Conservation (phyloP, 345 rosid species). For the Anacardium occidentale region DNA sequence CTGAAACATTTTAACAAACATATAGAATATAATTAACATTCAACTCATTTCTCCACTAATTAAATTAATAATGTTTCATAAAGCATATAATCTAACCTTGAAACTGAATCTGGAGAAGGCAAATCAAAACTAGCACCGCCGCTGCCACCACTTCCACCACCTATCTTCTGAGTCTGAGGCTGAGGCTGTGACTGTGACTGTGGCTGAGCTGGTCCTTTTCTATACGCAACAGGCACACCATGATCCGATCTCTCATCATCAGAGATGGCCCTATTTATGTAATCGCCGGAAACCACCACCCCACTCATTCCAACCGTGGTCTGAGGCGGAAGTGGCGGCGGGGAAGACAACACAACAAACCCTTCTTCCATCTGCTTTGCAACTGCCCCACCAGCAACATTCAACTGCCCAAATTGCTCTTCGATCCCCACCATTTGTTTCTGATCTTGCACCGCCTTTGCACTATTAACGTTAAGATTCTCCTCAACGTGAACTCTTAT, state of each 20-base stretch:
- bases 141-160: slow-evolving; percentile 40
- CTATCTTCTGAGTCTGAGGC: slow-evolving; percentile 54
- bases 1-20: slow-evolving; percentile 50
- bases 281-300: slow-evolving; percentile 47
- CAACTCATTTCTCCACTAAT: slow-evolving; percentile 15
- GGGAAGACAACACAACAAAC: slow-evolving; percentile 48
- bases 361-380: slow-evolving; percentile 63
- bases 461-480: slow-evolving; percentile 28
- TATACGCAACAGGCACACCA: slow-evolving; percentile 54
- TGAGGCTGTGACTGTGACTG: slow-evolving; percentile 45
- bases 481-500: slow-evolving; percentile 80
- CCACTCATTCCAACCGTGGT: slow-evolving; percentile 43
- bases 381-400: slow-evolving; percentile 23
- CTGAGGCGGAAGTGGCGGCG: slow-evolving; percentile 51
- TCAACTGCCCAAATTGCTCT: slow-evolving; percentile 76
- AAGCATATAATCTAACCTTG: slow-evolving; percentile 50
- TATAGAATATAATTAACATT: slow-evolving; percentile 26
- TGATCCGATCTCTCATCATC: slow-evolving; percentile 98
- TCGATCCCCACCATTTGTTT: slow-evolving; percentile 59
- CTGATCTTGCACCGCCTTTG: slow-evolving; percentile 40
- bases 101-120: slow-evolving; percentile 85
- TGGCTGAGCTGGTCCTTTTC: slow-evolving; percentile 48
- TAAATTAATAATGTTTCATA: background rate
- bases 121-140: slow-evolving; percentile 51
- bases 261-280: slow-evolving; percentile 48